These are phyloP conservation scores for Penicillium oxalicum DNA, from an alignment of 2,329 filamentous ascomycete genomes.

Conservation along the genomic window DNA sequence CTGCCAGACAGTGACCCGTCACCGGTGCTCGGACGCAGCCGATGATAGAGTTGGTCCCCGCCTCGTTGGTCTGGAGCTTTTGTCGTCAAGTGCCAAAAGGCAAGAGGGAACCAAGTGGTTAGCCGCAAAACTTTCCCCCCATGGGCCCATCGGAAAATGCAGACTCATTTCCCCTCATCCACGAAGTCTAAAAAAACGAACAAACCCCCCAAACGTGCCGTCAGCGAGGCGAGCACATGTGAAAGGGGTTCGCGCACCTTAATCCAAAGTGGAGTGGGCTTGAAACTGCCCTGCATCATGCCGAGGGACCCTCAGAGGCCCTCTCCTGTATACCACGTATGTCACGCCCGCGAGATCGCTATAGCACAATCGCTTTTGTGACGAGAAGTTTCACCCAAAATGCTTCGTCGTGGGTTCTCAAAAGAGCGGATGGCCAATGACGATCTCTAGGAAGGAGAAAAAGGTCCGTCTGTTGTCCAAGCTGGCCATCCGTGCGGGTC, in stretches of 20 bases:
- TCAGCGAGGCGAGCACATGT: constrained; percentile 1
- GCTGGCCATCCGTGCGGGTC: not conserved
- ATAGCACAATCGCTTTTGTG: not conserved
- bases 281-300: not conserved
- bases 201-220: not conserved
- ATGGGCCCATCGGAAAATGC: not conserved
- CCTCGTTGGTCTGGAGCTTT: not conserved
- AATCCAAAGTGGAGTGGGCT: not conserved
- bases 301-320: not conserved
- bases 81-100: not conserved
- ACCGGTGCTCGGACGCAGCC: not conserved
- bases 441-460: too few relatives aligned
- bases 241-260: constrained; percentile 1
- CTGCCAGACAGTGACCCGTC: not conserved
- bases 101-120: not conserved
- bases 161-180: not conserved
- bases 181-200: too few relatives aligned
- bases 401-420: too few relatives aligned
- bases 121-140: not conserved
- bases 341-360: not conserved
- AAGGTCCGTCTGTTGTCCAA: too few relatives aligned
- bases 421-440: too few relatives aligned
- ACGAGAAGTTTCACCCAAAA: too few relatives aligned
- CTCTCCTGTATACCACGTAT: not conserved
- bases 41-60: constrained; percentile 1